Evolutionary conservation across 2,329 filamentous ascomycete genomes (phyloP), one percentile per base, ranked within the genome.

Genomic region (Arthrobotrys megalospora): DNA sequence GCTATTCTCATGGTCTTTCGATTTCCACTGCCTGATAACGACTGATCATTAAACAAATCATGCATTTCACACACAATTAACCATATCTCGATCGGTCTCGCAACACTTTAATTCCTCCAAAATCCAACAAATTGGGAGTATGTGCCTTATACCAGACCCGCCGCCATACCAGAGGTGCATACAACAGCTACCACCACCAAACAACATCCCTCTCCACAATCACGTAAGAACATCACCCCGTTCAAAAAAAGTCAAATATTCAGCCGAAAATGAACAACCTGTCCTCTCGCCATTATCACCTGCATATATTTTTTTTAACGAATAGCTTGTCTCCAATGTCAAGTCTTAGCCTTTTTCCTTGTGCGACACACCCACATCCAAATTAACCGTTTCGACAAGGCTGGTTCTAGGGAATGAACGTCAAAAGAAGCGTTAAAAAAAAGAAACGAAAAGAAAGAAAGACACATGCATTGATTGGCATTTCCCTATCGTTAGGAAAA

Each of bases 341-440:
- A 38, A 10, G 12, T 38, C 36, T 38, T 38, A 12, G 36, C 36
- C 36, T 3, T 38, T 38, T 38, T 12, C 36, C 36, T 38, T 38
- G 7, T 45, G 41, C 14, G 11, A n/a, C n/a, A 45, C 41, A 16
- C 41, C 10, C 12, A 16, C 10, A 8, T 14, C 53, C 53, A 60
- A 60, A 60, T 60, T 60, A 60, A 34, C 55, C 55, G 52, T 58
- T 28, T 32, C 32, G 32, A 58, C 52, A 58, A 38, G 52, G 52
- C 19, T 38, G 41, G 24, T 28, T 28, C 32, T 14, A n/a, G 8
- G 21, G 19, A 14, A 28, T 19, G 50, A n/a, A 60, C 55, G 36
- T 32, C 36, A 32, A 60, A 41, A 58, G 32, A 36, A 38, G 52
- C 50, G 6, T 11, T 11, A 28, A 52, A 34, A n/a, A 32, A 52